Evolutionary conservation across 2,329 filamentous ascomycete species (phyloP).

Genomic region (Alternaria hordeiaustralica): DNA sequence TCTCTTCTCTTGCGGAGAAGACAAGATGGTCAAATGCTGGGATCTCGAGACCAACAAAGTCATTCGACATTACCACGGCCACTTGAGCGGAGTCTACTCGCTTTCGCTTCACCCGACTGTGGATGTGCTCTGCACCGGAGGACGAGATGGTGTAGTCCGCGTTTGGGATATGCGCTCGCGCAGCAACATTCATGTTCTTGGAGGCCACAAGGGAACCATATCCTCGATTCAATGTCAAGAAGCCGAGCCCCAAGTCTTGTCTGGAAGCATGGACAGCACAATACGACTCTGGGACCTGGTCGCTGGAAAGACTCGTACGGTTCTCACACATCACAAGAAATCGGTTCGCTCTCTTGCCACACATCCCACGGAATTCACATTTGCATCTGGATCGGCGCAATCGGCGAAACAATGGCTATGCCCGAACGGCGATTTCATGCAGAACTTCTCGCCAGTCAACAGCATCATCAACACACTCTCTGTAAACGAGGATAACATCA

Average conservation of each 20-base stretch:
- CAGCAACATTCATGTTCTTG: conserved; percentile 92
- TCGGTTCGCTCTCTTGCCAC: conserved; percentile 83
- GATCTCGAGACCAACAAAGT: conserved; percentile 99
- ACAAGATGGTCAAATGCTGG: conserved; percentile 99
- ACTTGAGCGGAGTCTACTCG: conserved; percentile 94
- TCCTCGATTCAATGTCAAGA: conserved; percentile 91
- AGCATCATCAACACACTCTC: conserved; percentile 93
- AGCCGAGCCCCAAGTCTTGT: conserved; percentile 94
- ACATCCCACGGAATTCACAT: conserved; percentile 94
- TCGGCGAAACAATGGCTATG: conserved; percentile 99
- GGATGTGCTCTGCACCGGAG: conserved; percentile 92
- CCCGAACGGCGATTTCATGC: conserved; percentile 97
- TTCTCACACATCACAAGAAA: conserved; percentile 98
- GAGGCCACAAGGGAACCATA: conserved; percentile 89
- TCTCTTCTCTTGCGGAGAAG: conserved; percentile 95
- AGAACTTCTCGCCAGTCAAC: conserved; percentile 97
- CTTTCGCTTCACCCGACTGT: conserved; percentile 91
- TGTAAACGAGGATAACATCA: conserved; percentile 91
- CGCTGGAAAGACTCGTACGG: conserved; percentile 93
- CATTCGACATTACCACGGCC: conserved; percentile 83
- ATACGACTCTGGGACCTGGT: conserved; percentile 84
- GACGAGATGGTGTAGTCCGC: conserved; percentile 89
- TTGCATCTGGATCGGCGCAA: conserved; percentile 87
- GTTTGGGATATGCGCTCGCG: conserved; percentile 98
- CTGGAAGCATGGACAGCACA: conserved; percentile 79